Conservation (phyloP, 768 basidiomycete species). For the Podaxis sp. region DNA sequence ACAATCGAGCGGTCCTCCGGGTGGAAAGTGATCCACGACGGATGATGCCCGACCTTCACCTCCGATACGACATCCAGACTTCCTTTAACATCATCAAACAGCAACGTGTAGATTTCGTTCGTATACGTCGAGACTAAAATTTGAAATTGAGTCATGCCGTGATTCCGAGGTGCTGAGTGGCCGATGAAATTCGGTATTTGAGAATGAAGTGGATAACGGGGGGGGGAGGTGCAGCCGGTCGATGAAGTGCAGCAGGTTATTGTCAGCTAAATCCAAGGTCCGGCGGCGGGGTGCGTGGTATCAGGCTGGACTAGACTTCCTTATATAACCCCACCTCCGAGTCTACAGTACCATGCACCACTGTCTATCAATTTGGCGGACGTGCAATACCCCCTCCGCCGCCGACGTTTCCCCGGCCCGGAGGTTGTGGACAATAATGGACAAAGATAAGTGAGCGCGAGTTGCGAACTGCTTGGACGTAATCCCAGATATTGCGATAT, state of each 20-base stretch:
- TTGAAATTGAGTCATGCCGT: constrained; percentile 32
- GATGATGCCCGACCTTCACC: constrained; percentile 55
- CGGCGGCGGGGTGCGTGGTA: not conserved
- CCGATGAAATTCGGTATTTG: not conserved
- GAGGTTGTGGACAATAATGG: too few relatives aligned
- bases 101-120: constrained; percentile 58
- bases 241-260: not conserved
- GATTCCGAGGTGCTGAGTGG: not conserved
- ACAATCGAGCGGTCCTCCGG: constrained; percentile 57
- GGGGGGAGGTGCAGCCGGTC: not conserved
- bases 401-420: constrained; percentile 14
- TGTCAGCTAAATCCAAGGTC: not conserved
- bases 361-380: constrained; percentile 7
- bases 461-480: not conserved
- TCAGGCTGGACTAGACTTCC: constrained; percentile 4
- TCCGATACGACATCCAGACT: constrained; percentile 46
- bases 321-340: constrained; percentile 14
- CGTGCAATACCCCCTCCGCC: not conserved
- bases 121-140: constrained; percentile 72
- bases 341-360: constrained; percentile 1
- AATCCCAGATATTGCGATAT: not conserved
- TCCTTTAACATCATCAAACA: constrained; percentile 53
- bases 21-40: constrained; percentile 76
- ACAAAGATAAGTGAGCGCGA: not conserved
- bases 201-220: not conserved